Evolutionary conservation across 169 alveolate species (phyloP).

Genomic region (Hepatocystis sp.): DNA sequence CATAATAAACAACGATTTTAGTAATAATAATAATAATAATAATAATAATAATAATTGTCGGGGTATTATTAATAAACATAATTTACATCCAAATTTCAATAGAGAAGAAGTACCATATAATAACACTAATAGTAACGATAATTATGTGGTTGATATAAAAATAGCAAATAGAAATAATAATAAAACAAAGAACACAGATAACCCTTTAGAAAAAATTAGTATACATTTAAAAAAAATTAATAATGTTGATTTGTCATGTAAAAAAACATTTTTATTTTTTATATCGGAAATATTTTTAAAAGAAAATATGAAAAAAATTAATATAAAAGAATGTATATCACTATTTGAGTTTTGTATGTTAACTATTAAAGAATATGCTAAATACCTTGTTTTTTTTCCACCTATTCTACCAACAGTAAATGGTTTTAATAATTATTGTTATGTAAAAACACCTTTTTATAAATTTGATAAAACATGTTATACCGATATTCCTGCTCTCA

Average conservation of each 20-base stretch:
- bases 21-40: neutral
- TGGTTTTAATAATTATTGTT: conserved; percentile 17
- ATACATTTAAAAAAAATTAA: conserved; percentile 35
- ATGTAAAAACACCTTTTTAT: conserved; percentile 56
- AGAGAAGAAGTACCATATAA: too few relatives aligned
- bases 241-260: conserved; percentile 37
- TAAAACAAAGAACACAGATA: neutral
- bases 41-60: conserved; percentile 11
- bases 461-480: conserved; percentile 53
- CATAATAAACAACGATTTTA: too few relatives aligned
- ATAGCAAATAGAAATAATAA: neutral
- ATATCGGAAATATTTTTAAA: conserved; percentile 60
- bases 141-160: neutral
- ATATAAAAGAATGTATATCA: conserved; percentile 39
- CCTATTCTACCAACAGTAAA: conserved; percentile 29
- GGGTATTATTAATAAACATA: too few relatives aligned
- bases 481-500: conserved; percentile 80
- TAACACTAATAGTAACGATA: neutral
- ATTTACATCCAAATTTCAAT: too few relatives aligned
- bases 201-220: conserved; percentile 9
- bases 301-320: conserved; percentile 58
- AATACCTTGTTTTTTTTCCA: conserved; percentile 15
- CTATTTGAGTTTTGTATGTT: conserved; percentile 50
- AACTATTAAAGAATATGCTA: conserved; percentile 47
- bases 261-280: conserved; percentile 56